phyloP scores from a whole-genome alignment of 768 basidiomycete species.

The Crassisporium funariophilum region DNA sequence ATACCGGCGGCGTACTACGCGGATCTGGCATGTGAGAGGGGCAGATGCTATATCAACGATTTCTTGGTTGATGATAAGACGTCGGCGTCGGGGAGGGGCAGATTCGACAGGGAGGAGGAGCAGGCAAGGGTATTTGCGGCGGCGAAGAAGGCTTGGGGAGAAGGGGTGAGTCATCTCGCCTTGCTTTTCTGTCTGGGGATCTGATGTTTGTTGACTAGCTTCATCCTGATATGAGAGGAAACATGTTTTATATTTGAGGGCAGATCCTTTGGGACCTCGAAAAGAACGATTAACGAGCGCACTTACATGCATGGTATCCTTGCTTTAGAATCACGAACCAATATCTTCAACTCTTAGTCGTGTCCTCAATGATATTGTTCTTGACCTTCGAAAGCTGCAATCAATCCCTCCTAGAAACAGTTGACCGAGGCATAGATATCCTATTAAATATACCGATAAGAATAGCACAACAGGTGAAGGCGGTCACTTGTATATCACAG shows the following conservation, averaged over 20 bases:
- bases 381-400: neutral
- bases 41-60: conserved; percentile 73
- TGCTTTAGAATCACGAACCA: too few relatives aligned
- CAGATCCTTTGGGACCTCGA: too few relatives aligned
- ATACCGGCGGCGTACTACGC: conserved; percentile 82
- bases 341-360: too few relatives aligned
- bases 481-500: too few relatives aligned
- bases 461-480: too few relatives aligned
- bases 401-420: neutral
- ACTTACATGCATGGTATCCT: too few relatives aligned
- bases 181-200: neutral
- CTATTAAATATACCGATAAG: neutral
- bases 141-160: conserved; percentile 53
- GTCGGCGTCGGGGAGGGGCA: conserved; percentile 34
- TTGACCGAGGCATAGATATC: too few relatives aligned
- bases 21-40: conserved; percentile 82
- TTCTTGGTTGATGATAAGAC: conserved; percentile 60
- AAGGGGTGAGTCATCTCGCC: conserved; percentile 42
- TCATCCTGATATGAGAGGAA: conserved; percentile 56
- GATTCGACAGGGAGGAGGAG: conserved; percentile 39
- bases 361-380: neutral
- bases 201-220: conserved; percentile 33
- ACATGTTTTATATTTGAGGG: conserved; percentile 74
- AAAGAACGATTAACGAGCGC: too few relatives aligned
- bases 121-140: conserved; percentile 41